These are phyloP conservation scores for Fusarium sp. DNA, from an alignment of 2,329 filamentous ascomycete species.

Conservation along the genomic window DNA sequence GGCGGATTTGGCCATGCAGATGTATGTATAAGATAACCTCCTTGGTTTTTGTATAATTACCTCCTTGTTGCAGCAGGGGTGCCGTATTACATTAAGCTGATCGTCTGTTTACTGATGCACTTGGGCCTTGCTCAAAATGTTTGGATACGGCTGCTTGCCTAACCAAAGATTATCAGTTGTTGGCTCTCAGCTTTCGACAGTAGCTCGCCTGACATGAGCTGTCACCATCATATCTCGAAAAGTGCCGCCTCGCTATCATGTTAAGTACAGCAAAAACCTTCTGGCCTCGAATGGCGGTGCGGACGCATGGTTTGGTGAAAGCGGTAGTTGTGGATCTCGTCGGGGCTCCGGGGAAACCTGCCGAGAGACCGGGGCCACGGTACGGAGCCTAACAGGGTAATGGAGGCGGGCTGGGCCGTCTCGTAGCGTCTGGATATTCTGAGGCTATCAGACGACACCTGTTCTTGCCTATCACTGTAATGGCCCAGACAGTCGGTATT, in stretches of 20 bases:
- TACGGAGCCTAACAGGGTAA: conserved; percentile 31
- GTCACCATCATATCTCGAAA: conserved; percentile 34
- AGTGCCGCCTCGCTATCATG: conserved; percentile 13
- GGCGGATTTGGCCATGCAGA: conserved; percentile 24
- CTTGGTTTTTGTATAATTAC: conserved; percentile 9
- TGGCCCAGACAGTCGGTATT: conserved; percentile 31
- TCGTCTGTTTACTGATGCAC: conserved; percentile 10
- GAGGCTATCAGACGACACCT: conserved; percentile 29
- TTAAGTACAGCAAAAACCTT: conserved; percentile 31
- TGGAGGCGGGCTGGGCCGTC: conserved; percentile 34
- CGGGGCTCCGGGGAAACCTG: conserved; percentile 24
- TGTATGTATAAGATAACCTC: conserved; percentile 19
- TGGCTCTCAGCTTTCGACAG: conserved; percentile 23
- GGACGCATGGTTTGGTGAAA: conserved; percentile 25
- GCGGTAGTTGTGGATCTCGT: conserved; percentile 32
- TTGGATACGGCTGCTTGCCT: conserved; percentile 10
- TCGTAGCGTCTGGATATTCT: conserved; percentile 27
- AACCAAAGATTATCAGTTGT: conserved; percentile 9
- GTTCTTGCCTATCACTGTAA: conserved; percentile 10
- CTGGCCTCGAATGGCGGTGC: conserved; percentile 33
- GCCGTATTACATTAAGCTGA: conserved; percentile 20
- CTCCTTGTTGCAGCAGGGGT: background rate
- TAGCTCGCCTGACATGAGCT: conserved; percentile 24
- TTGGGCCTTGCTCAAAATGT: conserved; percentile 19
- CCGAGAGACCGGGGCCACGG: conserved; percentile 26